These are phyloP conservation scores for Pedinophyceae sp. DNA, from an alignment of 139 green algal species.

Conservation along the genomic window DNA sequence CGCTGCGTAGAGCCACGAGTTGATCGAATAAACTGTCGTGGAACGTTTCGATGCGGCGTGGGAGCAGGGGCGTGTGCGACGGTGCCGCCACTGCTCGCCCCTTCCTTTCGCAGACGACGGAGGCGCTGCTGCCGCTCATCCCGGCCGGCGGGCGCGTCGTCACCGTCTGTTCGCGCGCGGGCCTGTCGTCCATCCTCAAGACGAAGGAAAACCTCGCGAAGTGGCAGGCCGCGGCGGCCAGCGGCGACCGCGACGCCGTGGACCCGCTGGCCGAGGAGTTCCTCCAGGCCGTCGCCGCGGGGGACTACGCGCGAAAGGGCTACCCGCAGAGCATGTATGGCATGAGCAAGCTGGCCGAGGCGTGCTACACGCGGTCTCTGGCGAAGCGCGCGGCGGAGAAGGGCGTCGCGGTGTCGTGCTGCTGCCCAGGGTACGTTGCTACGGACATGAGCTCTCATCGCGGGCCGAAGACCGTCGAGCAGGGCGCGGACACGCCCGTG, in stretches of 20 bases:
- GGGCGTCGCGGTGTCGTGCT: slow-evolving; percentile 25
- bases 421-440: slow-evolving; percentile 33
- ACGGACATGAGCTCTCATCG: slow-evolving; percentile 31
- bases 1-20: too few species aligned
- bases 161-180: slow-evolving; percentile 18
- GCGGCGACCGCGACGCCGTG: too few species aligned
- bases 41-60: too few species aligned
- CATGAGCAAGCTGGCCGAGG: slow-evolving; percentile 33
- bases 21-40: too few species aligned
- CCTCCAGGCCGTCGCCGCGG: slow-evolving; percentile 17
- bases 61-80: too few species aligned
- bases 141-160: slow-evolving; percentile 21
- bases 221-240: slow-evolving; percentile 12
- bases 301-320: slow-evolving; percentile 14
- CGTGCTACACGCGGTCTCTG: slow-evolving; percentile 32
- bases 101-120: slow-evolving; percentile 7
- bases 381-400: slow-evolving; percentile 20
- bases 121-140: slow-evolving; percentile 25
- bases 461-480: slow-evolving; percentile 19
- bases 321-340: slow-evolving; percentile 32
- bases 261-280: slow-evolving; percentile 22
- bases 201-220: slow-evolving; percentile 1
- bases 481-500: slow-evolving; percentile 42
- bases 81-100: too few species aligned
- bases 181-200: slow-evolving; percentile 21